A percentile compares a stretch with the other conserved stretches of the same genome.
phyloP scores from a whole-genome alignment of 2,329 filamentous ascomycete genomes.

The Pseudofabraea citricarpa region DNA sequence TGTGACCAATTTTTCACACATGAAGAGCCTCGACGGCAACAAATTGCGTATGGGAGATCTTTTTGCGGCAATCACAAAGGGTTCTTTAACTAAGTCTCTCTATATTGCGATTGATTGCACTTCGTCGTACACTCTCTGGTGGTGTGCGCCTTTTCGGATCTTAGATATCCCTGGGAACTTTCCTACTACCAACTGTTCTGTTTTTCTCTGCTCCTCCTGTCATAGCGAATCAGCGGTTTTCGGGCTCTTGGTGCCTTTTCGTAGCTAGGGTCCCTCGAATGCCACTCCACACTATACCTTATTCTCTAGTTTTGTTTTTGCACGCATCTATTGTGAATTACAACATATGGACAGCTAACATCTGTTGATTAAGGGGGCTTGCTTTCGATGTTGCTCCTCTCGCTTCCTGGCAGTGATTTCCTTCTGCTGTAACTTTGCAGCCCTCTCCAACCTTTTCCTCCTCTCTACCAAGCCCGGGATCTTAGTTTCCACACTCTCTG shows the following conservation, averaged over 20 bases:
- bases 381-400: too few relatives aligned
- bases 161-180: constrained; percentile 27
- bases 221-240: constrained; percentile 23
- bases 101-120: constrained; percentile 12
- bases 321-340: too few relatives aligned
- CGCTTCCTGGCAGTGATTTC: too few relatives aligned
- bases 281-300: constrained; percentile 15
- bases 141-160: constrained; percentile 18
- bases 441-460: too few relatives aligned
- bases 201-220: constrained; percentile 8
- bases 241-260: constrained; percentile 12
- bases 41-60: constrained; percentile 16
- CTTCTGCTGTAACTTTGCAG: too few relatives aligned
- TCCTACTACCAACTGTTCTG: constrained; percentile 13
- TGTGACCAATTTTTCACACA: constrained; percentile 16
- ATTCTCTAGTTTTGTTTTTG: too few relatives aligned
- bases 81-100: constrained; percentile 17
- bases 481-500: too few relatives aligned
- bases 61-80: constrained; percentile 10
- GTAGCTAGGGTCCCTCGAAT: constrained; percentile 16
- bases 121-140: constrained; percentile 14
- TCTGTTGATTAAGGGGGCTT: too few relatives aligned
- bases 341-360: too few relatives aligned
- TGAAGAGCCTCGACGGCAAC: constrained; percentile 24
- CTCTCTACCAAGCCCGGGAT: too few relatives aligned